These are phyloP conservation scores for Leptographium wingfieldii DNA, from an alignment of 2,329 filamentous ascomycete genomes.

Conservation along the genomic window DNA sequence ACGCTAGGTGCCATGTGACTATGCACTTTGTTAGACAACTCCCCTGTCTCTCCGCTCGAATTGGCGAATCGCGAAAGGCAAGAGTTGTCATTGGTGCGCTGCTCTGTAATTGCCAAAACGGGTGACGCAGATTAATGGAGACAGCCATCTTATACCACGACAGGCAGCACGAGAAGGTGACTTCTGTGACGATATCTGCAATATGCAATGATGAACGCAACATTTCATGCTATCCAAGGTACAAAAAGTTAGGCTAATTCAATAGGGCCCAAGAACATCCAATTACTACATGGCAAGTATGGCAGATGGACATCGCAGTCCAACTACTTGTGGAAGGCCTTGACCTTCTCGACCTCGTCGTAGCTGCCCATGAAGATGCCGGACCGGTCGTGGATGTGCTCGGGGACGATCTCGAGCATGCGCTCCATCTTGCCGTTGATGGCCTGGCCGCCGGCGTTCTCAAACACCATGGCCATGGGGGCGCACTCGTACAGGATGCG, in stretches of 20 bases:
- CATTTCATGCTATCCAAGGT: too few relatives aligned
- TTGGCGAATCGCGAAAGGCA: too few relatives aligned
- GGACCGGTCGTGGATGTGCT: slow-evolving; percentile 87
- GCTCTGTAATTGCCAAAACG: too few relatives aligned
- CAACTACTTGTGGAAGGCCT: slow-evolving; percentile 54
- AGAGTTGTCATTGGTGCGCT: too few relatives aligned
- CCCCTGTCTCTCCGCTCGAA: too few relatives aligned
- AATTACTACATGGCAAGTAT: neutral
- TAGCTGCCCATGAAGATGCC: slow-evolving; percentile 95
- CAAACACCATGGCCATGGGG: slow-evolving; percentile 97
- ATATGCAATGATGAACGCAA: too few relatives aligned
- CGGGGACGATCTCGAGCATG: slow-evolving; percentile 79
- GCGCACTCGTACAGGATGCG: slow-evolving; percentile 97
- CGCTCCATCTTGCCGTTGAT: slow-evolving; percentile 82
- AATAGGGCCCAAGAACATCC: neutral
- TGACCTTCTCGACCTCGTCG: slow-evolving; percentile 93
- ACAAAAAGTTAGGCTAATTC: neutral
- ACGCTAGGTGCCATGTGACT: too few relatives aligned
- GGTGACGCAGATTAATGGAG: too few relatives aligned
- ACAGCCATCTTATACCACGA: too few relatives aligned
- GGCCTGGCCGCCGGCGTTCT: slow-evolving; percentile 91
- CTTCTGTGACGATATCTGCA: too few relatives aligned
- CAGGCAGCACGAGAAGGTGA: too few relatives aligned
- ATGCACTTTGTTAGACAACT: too few relatives aligned
- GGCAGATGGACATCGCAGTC: neutral